Evolutionary conservation across 805 yeast genomes (phyloP).

Genomic region (Yueomyces sinensis): DNA sequence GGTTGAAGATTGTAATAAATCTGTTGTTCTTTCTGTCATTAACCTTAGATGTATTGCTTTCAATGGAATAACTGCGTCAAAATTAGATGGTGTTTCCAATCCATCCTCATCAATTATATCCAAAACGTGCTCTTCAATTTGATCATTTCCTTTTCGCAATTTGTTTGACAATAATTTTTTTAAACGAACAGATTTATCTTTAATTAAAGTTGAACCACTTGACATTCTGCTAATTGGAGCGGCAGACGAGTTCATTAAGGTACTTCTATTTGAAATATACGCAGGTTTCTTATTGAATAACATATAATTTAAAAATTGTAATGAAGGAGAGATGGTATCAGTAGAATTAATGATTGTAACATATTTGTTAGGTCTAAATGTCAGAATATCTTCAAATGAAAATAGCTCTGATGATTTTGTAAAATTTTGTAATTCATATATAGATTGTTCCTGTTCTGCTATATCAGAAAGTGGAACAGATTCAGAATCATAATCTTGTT

Average conservation of each 20-base stretch:
- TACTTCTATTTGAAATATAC: not conserved
- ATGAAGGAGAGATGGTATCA: conserved; percentile 19
- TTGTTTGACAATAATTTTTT: conserved; percentile 9
- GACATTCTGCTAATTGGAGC: conserved; percentile 7
- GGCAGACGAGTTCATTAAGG: not conserved
- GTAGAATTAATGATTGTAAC: conserved; percentile 16
- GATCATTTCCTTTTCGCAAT: conserved; percentile 6
- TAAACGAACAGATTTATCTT: conserved; percentile 7
- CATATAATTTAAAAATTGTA: conserved; percentile 18
- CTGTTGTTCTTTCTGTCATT: conserved; percentile 56
- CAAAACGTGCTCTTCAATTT: conserved; percentile 5
- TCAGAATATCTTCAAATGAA: conserved; percentile 9
- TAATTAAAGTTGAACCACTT: conserved; percentile 9
- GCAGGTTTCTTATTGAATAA: conserved; percentile 5
- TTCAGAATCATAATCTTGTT: conserved; percentile 10
- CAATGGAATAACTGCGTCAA: conserved; percentile 11
- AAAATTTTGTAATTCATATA: not conserved
- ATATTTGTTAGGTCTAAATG: conserved; percentile 9
- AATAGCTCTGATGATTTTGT: not conserved
- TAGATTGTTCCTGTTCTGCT: not conserved
- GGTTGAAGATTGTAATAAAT: conserved; percentile 46
- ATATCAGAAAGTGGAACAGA: not conserved
- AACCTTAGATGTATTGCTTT: conserved; percentile 35
- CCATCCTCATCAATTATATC: conserved; percentile 8
- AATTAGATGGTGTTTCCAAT: conserved; percentile 10